Evolutionary conservation across 2,329 filamentous ascomycete species (phyloP), one percentile per base, ranked within the genome.

Genomic region (Coniochaeta pulveracea): DNA sequence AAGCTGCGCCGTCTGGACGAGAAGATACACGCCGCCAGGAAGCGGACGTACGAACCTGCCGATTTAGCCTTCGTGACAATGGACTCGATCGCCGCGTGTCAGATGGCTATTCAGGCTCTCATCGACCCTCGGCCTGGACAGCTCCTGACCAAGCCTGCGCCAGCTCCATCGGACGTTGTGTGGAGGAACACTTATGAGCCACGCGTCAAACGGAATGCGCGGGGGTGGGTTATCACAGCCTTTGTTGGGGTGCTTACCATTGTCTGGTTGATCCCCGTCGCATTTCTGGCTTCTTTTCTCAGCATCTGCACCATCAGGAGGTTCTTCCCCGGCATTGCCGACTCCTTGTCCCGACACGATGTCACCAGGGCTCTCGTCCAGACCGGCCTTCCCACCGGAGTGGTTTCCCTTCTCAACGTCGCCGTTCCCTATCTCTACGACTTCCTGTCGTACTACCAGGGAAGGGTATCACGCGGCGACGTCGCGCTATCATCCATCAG

Each of bases 61-160:
- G 80, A 89, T 31, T 70, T 93, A 39, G 93, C 93, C 1, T 95
- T 98, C 54, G 84, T 98, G 24, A 96, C 91, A 0, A 93, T 98
- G 85, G 85, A 95, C 59, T 91, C 85, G 4, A 91, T 94, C 32
- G 84, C 88, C 10, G 80, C 88, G 19, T 79, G 75, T 45, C 91
- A 98, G 60, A 94, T 96, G 86, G 85, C 88, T 16, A 85, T 94
- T 26, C 91, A 98, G 56, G 88, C 91, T 4, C 79, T 93, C 9
- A 76, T 98, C 34, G 89, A 96, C 49, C 86, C 91, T 4, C 80
- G 83, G 9, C 91, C 93, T 0, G 79, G 88, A 37, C 80, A 83
- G 39, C 69, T 98, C 5, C 64, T 94, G 34, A 88, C 89, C 7
- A 88, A 85, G 38, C 71, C 82, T 18, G 88, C 89, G 3, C 91